phyloP scores from a whole-genome alignment of 2,329 filamentous ascomycete genomes.

The Aphanoascus verrucosus region DNA sequence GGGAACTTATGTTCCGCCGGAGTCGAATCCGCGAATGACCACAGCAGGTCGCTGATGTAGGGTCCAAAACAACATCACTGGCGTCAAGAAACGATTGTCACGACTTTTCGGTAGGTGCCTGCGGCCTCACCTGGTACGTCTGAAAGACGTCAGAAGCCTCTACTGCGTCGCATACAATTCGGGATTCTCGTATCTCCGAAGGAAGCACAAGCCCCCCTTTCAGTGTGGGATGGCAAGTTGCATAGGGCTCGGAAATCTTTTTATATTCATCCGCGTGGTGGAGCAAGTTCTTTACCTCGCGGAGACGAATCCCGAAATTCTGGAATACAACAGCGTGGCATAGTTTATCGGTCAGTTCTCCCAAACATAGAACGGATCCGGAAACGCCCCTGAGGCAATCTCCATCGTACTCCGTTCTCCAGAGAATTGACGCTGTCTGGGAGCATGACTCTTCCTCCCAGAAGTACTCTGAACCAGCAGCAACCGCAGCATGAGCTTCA shows the following conservation, averaged over 20 bases:
- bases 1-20: no score
- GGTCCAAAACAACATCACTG: no score
- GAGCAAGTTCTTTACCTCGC: not conserved
- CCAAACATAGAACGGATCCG: conserved; percentile 6
- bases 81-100: no score
- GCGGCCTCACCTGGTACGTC: no score
- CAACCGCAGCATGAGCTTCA: not conserved
- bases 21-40: no score
- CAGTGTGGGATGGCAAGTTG: not conserved
- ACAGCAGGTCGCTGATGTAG: no score
- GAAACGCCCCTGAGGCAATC: not conserved
- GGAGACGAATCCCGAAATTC: conserved; percentile 1
- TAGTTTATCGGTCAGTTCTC: not conserved
- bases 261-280: not conserved
- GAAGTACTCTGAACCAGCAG: conserved; percentile 13
- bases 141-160: not conserved
- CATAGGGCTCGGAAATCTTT: not conserved
- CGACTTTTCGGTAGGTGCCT: no score
- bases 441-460: conserved; percentile 3
- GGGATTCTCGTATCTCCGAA: not conserved
- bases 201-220: conserved; percentile 7
- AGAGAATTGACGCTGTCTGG: conserved; percentile 8
- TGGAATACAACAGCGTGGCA: conserved; percentile 9
- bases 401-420: conserved; percentile 2
- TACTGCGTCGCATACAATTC: conserved; percentile 2